These are phyloP conservation scores for Naumovozyma castellii DNA, from an alignment of 805 yeast species.

Conservation along the genomic window DNA sequence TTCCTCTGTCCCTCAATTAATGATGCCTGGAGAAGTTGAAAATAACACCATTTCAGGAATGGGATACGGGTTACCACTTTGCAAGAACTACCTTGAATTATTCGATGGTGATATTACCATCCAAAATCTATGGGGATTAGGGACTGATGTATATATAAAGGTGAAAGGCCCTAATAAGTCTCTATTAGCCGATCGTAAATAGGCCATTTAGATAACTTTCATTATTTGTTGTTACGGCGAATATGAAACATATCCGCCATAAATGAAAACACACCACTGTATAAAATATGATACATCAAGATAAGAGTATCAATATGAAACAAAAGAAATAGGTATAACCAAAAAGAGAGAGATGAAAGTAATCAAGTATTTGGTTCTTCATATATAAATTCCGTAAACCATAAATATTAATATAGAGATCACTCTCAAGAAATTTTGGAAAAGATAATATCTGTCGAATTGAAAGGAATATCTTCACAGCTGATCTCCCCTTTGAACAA, in stretches of 20 bases:
- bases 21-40: slow-evolving; percentile 63
- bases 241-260: background rate
- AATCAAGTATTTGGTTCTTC: too few relatives aligned
- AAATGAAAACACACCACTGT: background rate
- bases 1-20: slow-evolving; percentile 41
- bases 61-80: slow-evolving; percentile 91
- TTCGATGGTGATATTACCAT: slow-evolving; percentile 63
- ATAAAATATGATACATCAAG: background rate
- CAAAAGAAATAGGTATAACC: too few relatives aligned
- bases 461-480: too few relatives aligned
- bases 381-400: too few relatives aligned
- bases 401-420: too few relatives aligned
- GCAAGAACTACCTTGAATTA: slow-evolving; percentile 62
- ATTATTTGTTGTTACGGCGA: background rate
- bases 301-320: too few relatives aligned
- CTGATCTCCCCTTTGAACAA: too few relatives aligned
- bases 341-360: too few relatives aligned
- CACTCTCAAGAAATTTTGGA: too few relatives aligned
- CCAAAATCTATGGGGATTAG: slow-evolving; percentile 66
- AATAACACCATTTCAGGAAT: slow-evolving; percentile 66
- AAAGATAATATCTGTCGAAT: too few relatives aligned
- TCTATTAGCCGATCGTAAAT: background rate
- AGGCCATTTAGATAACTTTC: too few relatives aligned
- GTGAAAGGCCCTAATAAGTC: slow-evolving; percentile 28
- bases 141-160: slow-evolving; percentile 65